Evolutionary conservation across 345 rosid species (phyloP).

Genomic region (Combretum micranthum): DNA sequence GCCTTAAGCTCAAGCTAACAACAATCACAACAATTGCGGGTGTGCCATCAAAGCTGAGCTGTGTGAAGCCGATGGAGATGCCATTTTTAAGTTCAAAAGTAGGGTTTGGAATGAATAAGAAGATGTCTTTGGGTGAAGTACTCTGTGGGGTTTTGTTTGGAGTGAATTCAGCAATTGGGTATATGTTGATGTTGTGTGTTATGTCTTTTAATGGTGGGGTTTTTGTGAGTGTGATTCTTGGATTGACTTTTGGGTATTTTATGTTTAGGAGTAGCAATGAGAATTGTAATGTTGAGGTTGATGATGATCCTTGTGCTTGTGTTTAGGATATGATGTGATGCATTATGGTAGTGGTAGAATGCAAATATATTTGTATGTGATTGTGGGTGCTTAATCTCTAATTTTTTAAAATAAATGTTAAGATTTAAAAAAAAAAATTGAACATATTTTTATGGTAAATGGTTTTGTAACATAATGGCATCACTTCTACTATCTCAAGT

Average conservation of each 20-base stretch:
- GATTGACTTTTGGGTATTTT: constrained; percentile 38
- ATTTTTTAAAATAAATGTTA: too few species aligned
- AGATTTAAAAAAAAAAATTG: too few species aligned
- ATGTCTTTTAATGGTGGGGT: constrained; percentile 79
- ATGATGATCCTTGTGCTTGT: background rate
- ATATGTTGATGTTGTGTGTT: constrained; percentile 53
- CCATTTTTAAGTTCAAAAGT: constrained; percentile 22
- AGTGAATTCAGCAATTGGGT: constrained; percentile 55
- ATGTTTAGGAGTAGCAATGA: background rate
- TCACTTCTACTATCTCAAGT: too few species aligned
- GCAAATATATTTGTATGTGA: too few species aligned
- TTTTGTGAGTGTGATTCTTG: constrained; percentile 49
- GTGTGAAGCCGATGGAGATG: constrained; percentile 10
- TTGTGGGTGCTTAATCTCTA: too few species aligned
- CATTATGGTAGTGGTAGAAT: too few species aligned
- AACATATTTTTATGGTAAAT: too few species aligned
- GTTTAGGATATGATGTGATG: too few species aligned
- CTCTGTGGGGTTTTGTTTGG: background rate
- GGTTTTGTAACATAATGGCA: too few species aligned
- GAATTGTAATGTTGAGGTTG: background rate
- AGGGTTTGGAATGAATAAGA: constrained; percentile 1
- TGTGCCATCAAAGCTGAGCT: constrained; percentile 1
- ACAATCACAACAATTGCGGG: too few species aligned
- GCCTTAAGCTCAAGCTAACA: constrained; percentile 26
- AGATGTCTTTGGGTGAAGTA: background rate